Base-by-base conservation (phyloP, 148 eudicot genomes). In the Amaranthus hypochondriacus region DNA sequence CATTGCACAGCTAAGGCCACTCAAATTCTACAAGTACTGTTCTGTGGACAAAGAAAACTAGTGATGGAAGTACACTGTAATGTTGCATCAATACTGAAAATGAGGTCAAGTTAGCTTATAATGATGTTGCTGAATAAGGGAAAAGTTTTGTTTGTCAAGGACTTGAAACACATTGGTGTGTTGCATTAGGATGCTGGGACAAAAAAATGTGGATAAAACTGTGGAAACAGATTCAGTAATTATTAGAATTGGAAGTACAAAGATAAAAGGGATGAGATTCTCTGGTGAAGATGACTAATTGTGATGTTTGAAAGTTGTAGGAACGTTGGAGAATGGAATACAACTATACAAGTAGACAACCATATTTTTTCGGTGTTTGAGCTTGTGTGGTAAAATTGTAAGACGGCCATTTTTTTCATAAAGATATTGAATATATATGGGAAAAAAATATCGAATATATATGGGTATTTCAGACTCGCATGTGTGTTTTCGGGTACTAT, bases 221-320 rank as follows among this genome's bases (percentile, higher is more conserved):
- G 76, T 71, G 60, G 48, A 81, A 81, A 81, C 79, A 72, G 74
- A 57, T 71, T 78, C 63, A 53, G 79, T 76, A 79, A 90, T 92
- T 79, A 84, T 88, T 83, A 81, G 83, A 82, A 77, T 49, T 76
- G 70, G 89, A 81, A 85, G 82, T 77, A 62, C 81, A 81, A 77
- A 77, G 71, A 73, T 71, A 71, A 77, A 78, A 77, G 81, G 81
- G 76, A 85, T 88, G 84, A 88, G 89, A 90, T 90, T 90, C 92
- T 85, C 79, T 83, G 80, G 55, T 79, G 86, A 83, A 83, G 86
- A 86, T 85, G 87, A 86, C 85, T 83, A 80, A 62, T 76, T 7
- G 28, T 39, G 15, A 39, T 10, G 39, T 68, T 68, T 44, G 68
- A 14, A 43, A 64, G 18, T 64, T 64, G 68, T 46, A 64, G 51